A percentile compares a stretch with the other conserved stretches of the same genome.
These are phyloP conservation scores for Protostelium mycophagum DNA, from an alignment of 78 protist genomes.

Conservation along the genomic window DNA sequence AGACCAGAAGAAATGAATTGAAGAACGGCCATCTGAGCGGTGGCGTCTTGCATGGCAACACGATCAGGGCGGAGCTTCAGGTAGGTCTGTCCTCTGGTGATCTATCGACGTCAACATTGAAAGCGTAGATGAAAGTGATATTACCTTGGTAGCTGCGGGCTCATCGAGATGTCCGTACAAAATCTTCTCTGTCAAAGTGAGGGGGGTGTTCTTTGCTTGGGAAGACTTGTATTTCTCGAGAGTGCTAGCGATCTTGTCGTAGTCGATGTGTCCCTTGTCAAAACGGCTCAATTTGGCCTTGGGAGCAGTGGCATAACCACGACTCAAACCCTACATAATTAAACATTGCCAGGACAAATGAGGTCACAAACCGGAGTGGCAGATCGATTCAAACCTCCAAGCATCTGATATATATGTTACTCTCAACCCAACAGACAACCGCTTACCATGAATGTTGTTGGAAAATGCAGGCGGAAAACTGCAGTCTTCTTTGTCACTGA, in stretches of 20 bases:
- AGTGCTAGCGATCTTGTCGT: background rate
- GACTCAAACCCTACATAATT: too few relatives aligned
- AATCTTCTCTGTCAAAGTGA: conserved; percentile 90
- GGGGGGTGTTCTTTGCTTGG: conserved; percentile 51
- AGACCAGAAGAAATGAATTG: conserved; percentile 91
- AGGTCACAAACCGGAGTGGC: too few relatives aligned
- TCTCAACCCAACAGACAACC: too few relatives aligned
- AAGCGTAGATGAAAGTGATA: background rate
- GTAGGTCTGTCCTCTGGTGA: conserved; percentile 75
- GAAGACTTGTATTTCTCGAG: background rate
- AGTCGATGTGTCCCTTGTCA: background rate
- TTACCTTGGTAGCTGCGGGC: conserved; percentile 51
- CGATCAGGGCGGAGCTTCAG: conserved; percentile 90
- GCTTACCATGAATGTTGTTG: too few relatives aligned
- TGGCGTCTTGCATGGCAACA: conserved; percentile 92
- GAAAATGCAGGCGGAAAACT: too few relatives aligned
- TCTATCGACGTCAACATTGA: background rate
- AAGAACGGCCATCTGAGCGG: conserved; percentile 93
- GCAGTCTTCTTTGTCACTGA: too few relatives aligned
- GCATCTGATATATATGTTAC: too few relatives aligned
- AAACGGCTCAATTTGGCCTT: background rate
- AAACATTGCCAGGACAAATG: too few relatives aligned
- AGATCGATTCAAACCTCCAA: too few relatives aligned
- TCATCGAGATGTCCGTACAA: conserved; percentile 86
- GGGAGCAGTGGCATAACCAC: too few relatives aligned